A percentile compares a stretch with the other conserved stretches of the same genome.
Evolutionary conservation across 2,329 filamentous ascomycete genomes (phyloP).

Genomic region (Hirsutella thompsonii): DNA sequence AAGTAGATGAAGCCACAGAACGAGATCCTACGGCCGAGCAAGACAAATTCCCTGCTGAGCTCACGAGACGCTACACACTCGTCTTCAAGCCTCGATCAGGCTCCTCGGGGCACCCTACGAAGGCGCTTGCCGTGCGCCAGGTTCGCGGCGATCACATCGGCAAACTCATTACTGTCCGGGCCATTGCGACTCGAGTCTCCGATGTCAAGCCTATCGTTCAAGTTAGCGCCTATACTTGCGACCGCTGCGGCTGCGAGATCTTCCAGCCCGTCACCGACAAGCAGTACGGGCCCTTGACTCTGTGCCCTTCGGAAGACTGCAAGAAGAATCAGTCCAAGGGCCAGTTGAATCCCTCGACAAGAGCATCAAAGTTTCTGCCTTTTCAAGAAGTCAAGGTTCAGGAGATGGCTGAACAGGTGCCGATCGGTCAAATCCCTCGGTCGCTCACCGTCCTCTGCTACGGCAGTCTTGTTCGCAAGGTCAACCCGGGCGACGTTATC

Average conservation of each 20-base stretch:
- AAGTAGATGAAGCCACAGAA: constrained; percentile 54
- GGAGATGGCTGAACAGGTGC: constrained; percentile 98
- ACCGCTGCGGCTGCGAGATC: constrained; percentile 90
- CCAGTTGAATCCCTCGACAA: constrained; percentile 85
- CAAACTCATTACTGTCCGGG: constrained; percentile 83
- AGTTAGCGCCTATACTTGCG: constrained; percentile 96
- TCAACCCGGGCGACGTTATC: constrained; percentile 89
- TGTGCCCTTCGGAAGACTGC: constrained; percentile 87
- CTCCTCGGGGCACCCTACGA: constrained; percentile 47
- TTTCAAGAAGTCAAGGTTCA: constrained; percentile 99
- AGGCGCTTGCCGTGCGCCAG: constrained; percentile 77
- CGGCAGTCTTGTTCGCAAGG: constrained; percentile 69
- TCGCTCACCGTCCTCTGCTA: constrained; percentile 83
- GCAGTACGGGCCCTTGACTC: constrained; percentile 74
- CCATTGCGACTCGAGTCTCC: constrained; percentile 88
- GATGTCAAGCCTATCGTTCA: constrained; percentile 97
- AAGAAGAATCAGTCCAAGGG: constrained; percentile 83
- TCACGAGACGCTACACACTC: constrained; percentile 87
- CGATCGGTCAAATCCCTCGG: constrained; percentile 91
- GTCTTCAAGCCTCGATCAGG: constrained; percentile 89
- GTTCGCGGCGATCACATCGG: constrained; percentile 89
- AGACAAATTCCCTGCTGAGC: constrained; percentile 78
- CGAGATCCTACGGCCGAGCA: constrained; percentile 52
- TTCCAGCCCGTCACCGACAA: constrained; percentile 92
- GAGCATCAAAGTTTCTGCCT: constrained; percentile 90